Evolutionary conservation across 805 yeast genomes (phyloP).

Genomic region (Wilhelminamyces savonicus): DNA sequence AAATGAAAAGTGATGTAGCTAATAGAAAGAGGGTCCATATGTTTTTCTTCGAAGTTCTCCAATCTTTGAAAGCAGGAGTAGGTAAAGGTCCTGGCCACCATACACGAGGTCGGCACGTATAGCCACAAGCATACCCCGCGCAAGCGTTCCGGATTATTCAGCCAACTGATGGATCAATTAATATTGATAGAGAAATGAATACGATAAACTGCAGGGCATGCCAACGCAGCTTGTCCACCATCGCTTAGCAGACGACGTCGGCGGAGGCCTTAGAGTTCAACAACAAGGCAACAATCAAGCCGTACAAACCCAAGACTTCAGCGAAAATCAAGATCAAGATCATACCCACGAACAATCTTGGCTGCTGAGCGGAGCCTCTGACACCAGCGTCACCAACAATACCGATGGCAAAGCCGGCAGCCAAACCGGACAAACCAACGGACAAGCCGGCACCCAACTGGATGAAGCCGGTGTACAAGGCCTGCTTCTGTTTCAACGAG

Average conservation of each 20-base stretch:
- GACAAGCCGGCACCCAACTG: constrained; percentile 93
- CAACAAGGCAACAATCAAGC: constrained; percentile 91
- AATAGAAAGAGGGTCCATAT: too few relatives aligned
- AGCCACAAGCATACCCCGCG: too few relatives aligned
- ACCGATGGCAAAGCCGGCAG: constrained; percentile 95
- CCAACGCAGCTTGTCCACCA: too few relatives aligned
- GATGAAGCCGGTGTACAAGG: constrained; percentile 95
- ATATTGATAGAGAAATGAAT: too few relatives aligned
- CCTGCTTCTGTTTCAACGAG: constrained; percentile 73
- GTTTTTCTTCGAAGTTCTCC: too few relatives aligned
- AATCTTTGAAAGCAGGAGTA: too few relatives aligned
- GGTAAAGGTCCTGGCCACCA: too few relatives aligned
- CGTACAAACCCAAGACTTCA: constrained; percentile 85
- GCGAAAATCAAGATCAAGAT: constrained; percentile 86
- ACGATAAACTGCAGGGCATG: too few relatives aligned
- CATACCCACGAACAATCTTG: constrained; percentile 82
- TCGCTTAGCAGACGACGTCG: neutral
- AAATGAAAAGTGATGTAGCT: too few relatives aligned
- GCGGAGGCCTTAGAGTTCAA: constrained; percentile 82
- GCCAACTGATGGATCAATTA: too few relatives aligned
- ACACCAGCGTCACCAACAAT: constrained; percentile 93
- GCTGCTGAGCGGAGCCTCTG: constrained; percentile 81
- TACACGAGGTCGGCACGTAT: too few relatives aligned
- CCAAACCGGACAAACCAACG: constrained; percentile 94
- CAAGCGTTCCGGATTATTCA: too few relatives aligned